Base-by-base conservation (phyloP, 495 filamentous ascomycete genomes). In the Zalerion maritima region DNA sequence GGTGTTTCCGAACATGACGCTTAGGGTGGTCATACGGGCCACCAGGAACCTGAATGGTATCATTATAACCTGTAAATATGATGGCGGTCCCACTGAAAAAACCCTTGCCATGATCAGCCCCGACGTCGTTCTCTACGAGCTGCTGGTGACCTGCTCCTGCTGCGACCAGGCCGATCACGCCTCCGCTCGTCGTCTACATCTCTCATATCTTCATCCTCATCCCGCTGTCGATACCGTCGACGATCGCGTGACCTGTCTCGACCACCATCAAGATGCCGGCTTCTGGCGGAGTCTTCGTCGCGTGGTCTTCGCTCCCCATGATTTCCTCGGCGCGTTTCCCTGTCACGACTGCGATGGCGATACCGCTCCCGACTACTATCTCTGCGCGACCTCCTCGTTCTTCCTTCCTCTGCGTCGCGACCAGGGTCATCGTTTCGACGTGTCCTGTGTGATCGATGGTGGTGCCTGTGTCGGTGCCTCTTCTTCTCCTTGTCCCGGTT, bases 401-500 rank as follows among this genome's bases (percentile, higher is more conserved):
- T 45, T 18, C 40, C 33, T 21, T 27, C 29, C 2, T 47, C 36
- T 16, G 33, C 29, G 8, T 49, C 50, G 6, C 41, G 31, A 15
- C 21, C 28, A n/a, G 28, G 35, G 11, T 24, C 34, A 15, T 41
- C 37, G 2, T 49, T 40, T 18, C 52, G 60, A 30, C 50, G 49
- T 32, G 47, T 48, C 18, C 40, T 46, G 21, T 45, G 50, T n/a
- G 36, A 31, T 7, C 58, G 63, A 37, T 71, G 73, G 18, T 64
- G 65, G 44, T 78, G 67, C 24, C 65, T 64, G 20, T 62, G 50
- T 38, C 48, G 52, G 31, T 34, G 45, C 27, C 40, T 47, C 6
- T 46, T 54, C 37, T 40, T 51, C 29, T 56, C 55, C 16, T 26
- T 45, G 25, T 45, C 43, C 25, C 28, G 57, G 34, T 61, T 58